These are phyloP conservation scores for Colletotrichum euphorbiae DNA, from an alignment of 2,329 filamentous ascomycete species.

Conservation along the genomic window DNA sequence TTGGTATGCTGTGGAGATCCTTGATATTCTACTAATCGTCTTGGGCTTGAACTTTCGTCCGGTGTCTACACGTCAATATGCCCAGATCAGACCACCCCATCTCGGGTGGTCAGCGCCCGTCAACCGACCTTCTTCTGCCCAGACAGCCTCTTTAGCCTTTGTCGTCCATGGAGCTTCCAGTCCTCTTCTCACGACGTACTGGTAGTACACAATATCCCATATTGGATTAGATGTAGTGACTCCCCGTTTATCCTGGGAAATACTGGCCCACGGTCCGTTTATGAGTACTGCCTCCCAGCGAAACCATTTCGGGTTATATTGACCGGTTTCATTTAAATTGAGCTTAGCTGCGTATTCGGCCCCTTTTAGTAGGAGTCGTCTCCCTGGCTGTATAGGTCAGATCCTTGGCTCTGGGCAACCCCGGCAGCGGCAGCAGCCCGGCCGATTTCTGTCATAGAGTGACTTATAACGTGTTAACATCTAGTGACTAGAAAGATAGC, in stretches of 20 bases:
- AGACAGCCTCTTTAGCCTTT: conserved; percentile 19
- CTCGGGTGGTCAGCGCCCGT: conserved; percentile 13
- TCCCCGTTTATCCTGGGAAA: conserved; percentile 45
- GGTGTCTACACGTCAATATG: neutral
- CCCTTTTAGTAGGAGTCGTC: conserved; percentile 50
- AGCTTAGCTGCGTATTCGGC: conserved; percentile 54
- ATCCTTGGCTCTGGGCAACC: conserved; percentile 50
- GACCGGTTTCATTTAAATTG: conserved; percentile 50
- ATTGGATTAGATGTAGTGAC: conserved; percentile 36
- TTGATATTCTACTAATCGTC: too few species aligned
- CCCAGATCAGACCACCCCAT: conserved; percentile 28
- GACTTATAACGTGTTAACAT: conserved; percentile 24
- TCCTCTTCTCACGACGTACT: conserved; percentile 47
- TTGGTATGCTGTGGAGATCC: too few species aligned
- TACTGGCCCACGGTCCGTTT: conserved; percentile 51
- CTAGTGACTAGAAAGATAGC: neutral
- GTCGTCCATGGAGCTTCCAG: conserved; percentile 36
- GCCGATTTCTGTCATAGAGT: conserved; percentile 47
- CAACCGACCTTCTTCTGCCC: conserved; percentile 3
- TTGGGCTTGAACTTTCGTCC: rapidly evolving
- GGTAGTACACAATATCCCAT: conserved; percentile 48
- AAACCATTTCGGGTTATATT: conserved; percentile 50
- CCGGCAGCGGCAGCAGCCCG: conserved; percentile 52
- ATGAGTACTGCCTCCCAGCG: conserved; percentile 55
- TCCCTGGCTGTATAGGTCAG: conserved; percentile 48